A percentile compares a stretch with the other conserved stretches of the same genome.
phyloP scores from a whole-genome alignment of 2,329 filamentous ascomycete species.

The Drechslera avenae region DNA sequence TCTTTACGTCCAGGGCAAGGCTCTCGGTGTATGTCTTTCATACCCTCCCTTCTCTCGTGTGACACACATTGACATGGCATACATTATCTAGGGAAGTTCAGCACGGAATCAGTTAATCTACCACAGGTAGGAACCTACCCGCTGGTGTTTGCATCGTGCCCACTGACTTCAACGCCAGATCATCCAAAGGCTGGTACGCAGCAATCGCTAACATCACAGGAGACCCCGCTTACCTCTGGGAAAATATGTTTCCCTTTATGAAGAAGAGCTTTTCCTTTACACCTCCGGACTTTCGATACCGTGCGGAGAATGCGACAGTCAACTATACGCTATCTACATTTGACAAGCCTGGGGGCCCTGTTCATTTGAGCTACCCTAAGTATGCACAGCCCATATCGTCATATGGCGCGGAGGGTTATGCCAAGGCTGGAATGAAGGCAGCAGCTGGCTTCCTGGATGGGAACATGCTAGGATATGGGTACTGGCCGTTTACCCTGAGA shows the following conservation, averaged over 20 bases:
- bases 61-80: not conserved
- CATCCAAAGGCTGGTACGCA: constrained; percentile 16
- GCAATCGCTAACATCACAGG: constrained; percentile 24
- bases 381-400: constrained; percentile 15
- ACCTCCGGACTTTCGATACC: constrained; percentile 20
- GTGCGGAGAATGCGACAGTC: constrained; percentile 7
- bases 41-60: not conserved
- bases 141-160: too few species aligned
- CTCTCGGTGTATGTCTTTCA: constrained; percentile 21
- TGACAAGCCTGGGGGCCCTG: constrained; percentile 9
- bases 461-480: constrained; percentile 9
- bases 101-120: constrained; percentile 36
- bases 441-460: constrained; percentile 10
- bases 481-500: constrained; percentile 10
- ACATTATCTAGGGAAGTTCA: constrained; percentile 13
- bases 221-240: constrained; percentile 32
- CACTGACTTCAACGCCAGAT: constrained; percentile 1
- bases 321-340: constrained; percentile 14
- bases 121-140: constrained; percentile 12
- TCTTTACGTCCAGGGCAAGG: constrained; percentile 36
- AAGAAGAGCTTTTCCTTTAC: constrained; percentile 37
- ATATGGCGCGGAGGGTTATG: constrained; percentile 10
- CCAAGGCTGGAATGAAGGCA: constrained; percentile 8
- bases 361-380: constrained; percentile 15
- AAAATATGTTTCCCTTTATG: constrained; percentile 33